Base-by-base conservation (phyloP, 1,284 basidiomycete genomes). In the Naganishia sp. region DNA sequence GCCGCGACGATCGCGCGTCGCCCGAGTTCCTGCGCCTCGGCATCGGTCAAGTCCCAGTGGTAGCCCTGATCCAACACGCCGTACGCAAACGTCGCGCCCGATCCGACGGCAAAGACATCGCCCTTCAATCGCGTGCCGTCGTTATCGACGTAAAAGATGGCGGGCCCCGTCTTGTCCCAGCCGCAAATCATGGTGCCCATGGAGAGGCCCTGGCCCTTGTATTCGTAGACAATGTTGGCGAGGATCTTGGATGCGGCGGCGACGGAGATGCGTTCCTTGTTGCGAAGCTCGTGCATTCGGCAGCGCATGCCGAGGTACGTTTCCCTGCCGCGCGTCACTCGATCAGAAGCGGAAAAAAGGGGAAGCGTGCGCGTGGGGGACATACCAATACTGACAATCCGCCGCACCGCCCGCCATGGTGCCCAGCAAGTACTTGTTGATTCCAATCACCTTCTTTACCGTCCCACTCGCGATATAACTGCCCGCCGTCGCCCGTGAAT, bases 161-260 rank as follows among this genome's bases (percentile, higher is more conserved):
- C 87, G n/a, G 95, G 95, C 0, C 96, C 95, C 86, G 95, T 97
- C 84, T 98, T 99, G 82, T 99, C 96, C 94, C 95, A 99, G 32
- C 96, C 96, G 74, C 94, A 98, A 71, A 99, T 96, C 96, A 99
- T 99, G 2, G 96, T 99, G 66, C 96, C 96, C 95, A 99, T 99
- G 77, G 92, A 95, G 68, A 99, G 81, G 5, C 96, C 96, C 94
- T 96, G 98, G 15, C 96, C 96, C 81, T 99, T 99, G 85, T 99
- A 99, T 67, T 88, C 85, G 80, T 98, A 99, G 7, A 99, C 94
- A 63, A 99, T 87, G 76, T 99, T 99, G 81, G 90, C 90, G 65
- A 99, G 85, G 79, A 94, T 96, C 79, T 99, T 99, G 81, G 90
- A 93, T 6, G 96, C 96, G 21, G 96, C 96, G 15, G 96, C 96